Base-by-base conservation (phyloP, 2,329 filamentous ascomycete species). In the Penicillium palitans region DNA sequence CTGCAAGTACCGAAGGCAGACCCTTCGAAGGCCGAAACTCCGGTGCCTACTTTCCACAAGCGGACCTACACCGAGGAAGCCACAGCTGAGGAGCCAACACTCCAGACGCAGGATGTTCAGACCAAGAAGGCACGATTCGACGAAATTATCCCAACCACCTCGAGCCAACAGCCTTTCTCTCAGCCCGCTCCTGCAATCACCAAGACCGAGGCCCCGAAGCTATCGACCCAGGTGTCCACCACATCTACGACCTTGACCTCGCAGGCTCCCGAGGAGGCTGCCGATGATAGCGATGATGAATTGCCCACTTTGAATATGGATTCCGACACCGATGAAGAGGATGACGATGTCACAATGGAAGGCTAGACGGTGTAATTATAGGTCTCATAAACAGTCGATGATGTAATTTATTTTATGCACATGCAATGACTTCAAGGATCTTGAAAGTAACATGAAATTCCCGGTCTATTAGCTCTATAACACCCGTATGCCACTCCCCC, bases 401-500 rank as follows among this genome's bases (percentile, higher is more conserved):
- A 39, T 54, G 9, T 40, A 19, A 31, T 41, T 24, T 41, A 37
- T 25, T 17, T 41, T 2, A 15, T 49, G 33, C 19, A 31, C 5
- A 35, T 42, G 45, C 52, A 42, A 46, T 39, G 15, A 49, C 9
- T 40, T 10, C 25, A 42, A 37, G 13, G 19, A 51, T n/a, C n/a
- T n/a, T 21, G 7, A 41, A 56, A 15, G 17, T 25, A 52, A 15
- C 17, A 31, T 24, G 25, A 33, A 56, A 21, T 27, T 24, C 6
- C 33, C 7, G 12, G 40, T 21, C n/a, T 9, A n/a, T 33, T 27
- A 33, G 27, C 31, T 19, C 40, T 19, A 77, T 46, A 74, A 44
- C 39, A 77, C 57, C 6, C 70, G 67, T 52, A 75, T 69, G 3
- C 85, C 85, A 64, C 78, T 83, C 59, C 81, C 79, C 83, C 83